These are phyloP conservation scores for Kalmusia sp. DNA, from an alignment of 2,329 filamentous ascomycete species.

Conservation along the genomic window DNA sequence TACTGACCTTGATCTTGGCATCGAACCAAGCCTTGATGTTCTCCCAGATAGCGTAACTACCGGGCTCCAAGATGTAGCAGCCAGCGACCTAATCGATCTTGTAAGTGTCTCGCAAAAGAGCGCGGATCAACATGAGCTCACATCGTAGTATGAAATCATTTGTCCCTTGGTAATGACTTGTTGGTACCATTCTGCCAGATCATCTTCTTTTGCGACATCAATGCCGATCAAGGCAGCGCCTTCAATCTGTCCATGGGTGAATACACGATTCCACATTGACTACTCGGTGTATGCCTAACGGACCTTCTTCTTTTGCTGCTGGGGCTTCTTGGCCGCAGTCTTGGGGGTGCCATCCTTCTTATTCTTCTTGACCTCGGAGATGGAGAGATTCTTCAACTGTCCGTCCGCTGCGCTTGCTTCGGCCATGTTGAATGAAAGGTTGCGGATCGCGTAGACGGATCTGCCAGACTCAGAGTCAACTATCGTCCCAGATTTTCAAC, in stretches of 20 bases:
- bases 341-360: slow-evolving; percentile 45
- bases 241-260: slow-evolving; percentile 54
- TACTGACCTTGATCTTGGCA: slow-evolving; percentile 70
- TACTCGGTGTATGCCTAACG: slow-evolving; percentile 7
- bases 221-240: slow-evolving; percentile 80
- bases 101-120: slow-evolving; percentile 3
- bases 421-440: slow-evolving; percentile 33
- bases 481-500: no score
- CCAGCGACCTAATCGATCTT: slow-evolving; percentile 32
- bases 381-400: slow-evolving; percentile 55
- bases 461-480: slow-evolving; percentile 1
- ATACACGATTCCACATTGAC: slow-evolving; percentile 4
- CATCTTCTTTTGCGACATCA: slow-evolving; percentile 81
- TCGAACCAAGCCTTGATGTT: slow-evolving; percentile 67
- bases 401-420: slow-evolving; percentile 39
- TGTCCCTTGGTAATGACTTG: slow-evolving; percentile 96
- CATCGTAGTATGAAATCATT: slow-evolving; percentile 98
- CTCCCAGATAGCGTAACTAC: slow-evolving; percentile 73
- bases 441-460: slow-evolving; percentile 4
- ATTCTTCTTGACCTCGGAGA: slow-evolving; percentile 48
- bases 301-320: slow-evolving; percentile 58
- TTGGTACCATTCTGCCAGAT: slow-evolving; percentile 96
- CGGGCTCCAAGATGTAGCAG: slow-evolving; percentile 60
- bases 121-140: slow-evolving; percentile 63
- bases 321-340: slow-evolving; percentile 50